phyloP scores from a whole-genome alignment of 371 early-diverging fungal genomes.

The Syncephalastrum racemosum region DNA sequence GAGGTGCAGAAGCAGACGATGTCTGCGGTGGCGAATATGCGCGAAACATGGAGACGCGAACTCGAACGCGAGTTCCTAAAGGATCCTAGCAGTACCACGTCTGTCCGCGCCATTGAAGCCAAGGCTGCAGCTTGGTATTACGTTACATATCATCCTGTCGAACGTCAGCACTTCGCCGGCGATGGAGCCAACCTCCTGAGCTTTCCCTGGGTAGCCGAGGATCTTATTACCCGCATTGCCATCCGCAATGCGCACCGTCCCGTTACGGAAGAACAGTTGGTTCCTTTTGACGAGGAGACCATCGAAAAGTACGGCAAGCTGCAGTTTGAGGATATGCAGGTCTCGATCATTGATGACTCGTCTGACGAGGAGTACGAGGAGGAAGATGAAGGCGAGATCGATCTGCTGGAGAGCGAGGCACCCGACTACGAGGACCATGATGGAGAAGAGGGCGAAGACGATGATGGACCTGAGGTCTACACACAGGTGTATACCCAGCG shows the following conservation, averaged over 20 bases:
- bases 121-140: slow-evolving; percentile 82
- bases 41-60: slow-evolving; percentile 33
- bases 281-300: slow-evolving; percentile 17
- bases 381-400: background rate
- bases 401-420: too few relatives aligned
- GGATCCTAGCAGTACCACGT: background rate
- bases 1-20: slow-evolving; percentile 47
- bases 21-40: slow-evolving; percentile 36
- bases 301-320: slow-evolving; percentile 6
- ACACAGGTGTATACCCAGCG: too few relatives aligned
- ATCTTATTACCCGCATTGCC: slow-evolving; percentile 58
- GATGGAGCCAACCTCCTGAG: slow-evolving; percentile 38
- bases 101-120: slow-evolving; percentile 21
- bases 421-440: too few relatives aligned
- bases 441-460: too few relatives aligned
- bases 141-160: slow-evolving; percentile 60
- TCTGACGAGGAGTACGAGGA: slow-evolving; percentile 6
- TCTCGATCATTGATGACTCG: background rate
- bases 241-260: slow-evolving; percentile 17
- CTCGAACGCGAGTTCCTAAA: slow-evolving; percentile 49
- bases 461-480: too few relatives aligned
- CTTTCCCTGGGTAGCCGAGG: slow-evolving; percentile 68
- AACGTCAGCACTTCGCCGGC: slow-evolving; percentile 20
- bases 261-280: background rate
- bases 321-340: too few relatives aligned